Conservation (phyloP, 73 alveolate species). For the Urostyla sp. region DNA sequence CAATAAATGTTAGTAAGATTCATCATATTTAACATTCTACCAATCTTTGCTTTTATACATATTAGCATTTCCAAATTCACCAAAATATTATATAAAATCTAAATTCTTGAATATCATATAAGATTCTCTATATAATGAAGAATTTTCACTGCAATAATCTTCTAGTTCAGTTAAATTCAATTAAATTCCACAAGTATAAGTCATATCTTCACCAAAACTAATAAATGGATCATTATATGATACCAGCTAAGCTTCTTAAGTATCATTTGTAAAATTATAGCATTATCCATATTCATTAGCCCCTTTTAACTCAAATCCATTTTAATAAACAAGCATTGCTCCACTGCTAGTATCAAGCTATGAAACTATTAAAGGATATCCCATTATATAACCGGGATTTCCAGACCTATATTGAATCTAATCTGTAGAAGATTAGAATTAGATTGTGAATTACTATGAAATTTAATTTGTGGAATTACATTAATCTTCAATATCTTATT, state of each 20-base stretch:
- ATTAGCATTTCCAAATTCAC: conserved; percentile 55
- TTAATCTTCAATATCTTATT: background rate
- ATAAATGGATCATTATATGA: conserved; percentile 40
- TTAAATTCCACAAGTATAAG: conserved; percentile 23
- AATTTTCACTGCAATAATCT: too few relatives aligned
- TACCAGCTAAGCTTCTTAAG: background rate
- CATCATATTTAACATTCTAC: conserved; percentile 16
- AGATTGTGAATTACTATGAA: background rate
- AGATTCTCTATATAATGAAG: too few relatives aligned
- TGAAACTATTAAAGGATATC: conserved; percentile 13
- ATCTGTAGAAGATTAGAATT: background rate
- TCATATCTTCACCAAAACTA: conserved; percentile 31
- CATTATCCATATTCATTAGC: conserved; percentile 43
- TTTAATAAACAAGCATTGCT: conserved; percentile 22
- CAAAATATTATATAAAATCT: background rate
- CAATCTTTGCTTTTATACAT: conserved; percentile 23
- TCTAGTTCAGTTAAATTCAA: background rate
- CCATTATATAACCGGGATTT: conserved; percentile 44
- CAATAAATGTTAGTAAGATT: background rate
- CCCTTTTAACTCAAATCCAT: conserved; percentile 29
- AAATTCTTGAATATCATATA: conserved; percentile 13
- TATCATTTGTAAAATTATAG: background rate
- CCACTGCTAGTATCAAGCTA: conserved; percentile 26
- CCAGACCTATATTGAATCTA: conserved; percentile 19
- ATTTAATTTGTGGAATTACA: conserved; percentile 8